phyloP scores from a whole-genome alignment of 352 stramenopile genomes.

The Pythium apleroticum region DNA sequence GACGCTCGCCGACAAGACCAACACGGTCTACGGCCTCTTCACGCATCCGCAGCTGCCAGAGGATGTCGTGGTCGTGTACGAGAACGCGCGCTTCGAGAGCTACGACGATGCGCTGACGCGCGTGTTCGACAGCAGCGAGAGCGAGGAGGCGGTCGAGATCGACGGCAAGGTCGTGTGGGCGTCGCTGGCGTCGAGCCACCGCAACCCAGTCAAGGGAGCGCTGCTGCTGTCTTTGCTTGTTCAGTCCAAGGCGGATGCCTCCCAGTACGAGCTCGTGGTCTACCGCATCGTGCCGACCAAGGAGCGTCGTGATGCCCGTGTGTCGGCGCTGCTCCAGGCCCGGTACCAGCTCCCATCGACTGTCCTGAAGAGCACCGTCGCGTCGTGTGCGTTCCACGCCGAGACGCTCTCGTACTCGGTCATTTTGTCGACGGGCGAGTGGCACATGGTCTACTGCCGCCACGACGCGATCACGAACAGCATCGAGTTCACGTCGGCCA shows the following conservation, averaged over 20 bases:
- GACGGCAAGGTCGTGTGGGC: slow-evolving; percentile 50
- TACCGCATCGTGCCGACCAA: slow-evolving; percentile 50
- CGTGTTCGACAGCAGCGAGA: slow-evolving; percentile 39
- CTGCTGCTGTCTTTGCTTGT: slow-evolving; percentile 65
- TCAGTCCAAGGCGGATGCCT: slow-evolving; percentile 32
- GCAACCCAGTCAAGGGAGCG: slow-evolving; percentile 55
- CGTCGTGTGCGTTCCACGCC: slow-evolving; percentile 64
- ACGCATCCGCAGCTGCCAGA: slow-evolving; percentile 62
- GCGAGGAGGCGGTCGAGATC: slow-evolving; percentile 22
- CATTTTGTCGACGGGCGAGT: slow-evolving; percentile 53
- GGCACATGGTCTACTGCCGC: slow-evolving; percentile 48
- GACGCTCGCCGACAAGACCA: slow-evolving; percentile 33
- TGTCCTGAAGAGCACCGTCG: slow-evolving; percentile 25
- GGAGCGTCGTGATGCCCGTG: slow-evolving; percentile 34
- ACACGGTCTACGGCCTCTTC: slow-evolving; percentile 43
- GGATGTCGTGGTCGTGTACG: slow-evolving; percentile 66
- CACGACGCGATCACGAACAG: slow-evolving; percentile 48
- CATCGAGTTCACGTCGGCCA: slow-evolving; percentile 41
- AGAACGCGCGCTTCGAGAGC: slow-evolving; percentile 55
- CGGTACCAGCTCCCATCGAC: slow-evolving; percentile 31
- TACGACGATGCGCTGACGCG: slow-evolving; percentile 53
- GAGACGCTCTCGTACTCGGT: slow-evolving; percentile 72
- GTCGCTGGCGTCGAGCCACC: slow-evolving; percentile 50
- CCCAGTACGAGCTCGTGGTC: slow-evolving; percentile 50
- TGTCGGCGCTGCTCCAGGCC: slow-evolving; percentile 35